These are phyloP conservation scores for Pulicaria dysenterica DNA, from an alignment of 129 eudicot species.

Conservation along the genomic window DNA sequence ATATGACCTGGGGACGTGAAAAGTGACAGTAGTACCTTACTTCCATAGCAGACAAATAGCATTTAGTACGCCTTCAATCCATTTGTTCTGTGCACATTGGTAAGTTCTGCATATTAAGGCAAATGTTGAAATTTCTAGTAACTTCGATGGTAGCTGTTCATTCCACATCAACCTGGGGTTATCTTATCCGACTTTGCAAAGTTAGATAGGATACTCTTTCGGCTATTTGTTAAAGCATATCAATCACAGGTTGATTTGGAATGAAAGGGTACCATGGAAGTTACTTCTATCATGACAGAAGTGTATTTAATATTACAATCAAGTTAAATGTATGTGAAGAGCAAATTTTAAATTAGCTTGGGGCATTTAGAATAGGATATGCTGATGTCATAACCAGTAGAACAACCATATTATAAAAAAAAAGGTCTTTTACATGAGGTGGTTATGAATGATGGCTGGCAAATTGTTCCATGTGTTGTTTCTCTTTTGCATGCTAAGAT, in stretches of 20 bases:
- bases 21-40: not conserved
- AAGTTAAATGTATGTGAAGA: not conserved
- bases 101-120: not conserved
- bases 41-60: too few relatives aligned
- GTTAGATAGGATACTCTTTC: too few relatives aligned
- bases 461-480: not conserved
- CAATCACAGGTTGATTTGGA: too few relatives aligned
- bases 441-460: not conserved
- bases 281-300: not conserved
- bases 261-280: not conserved
- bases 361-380: slow-evolving; percentile 3
- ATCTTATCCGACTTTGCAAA: not conserved
- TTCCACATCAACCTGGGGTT: too few relatives aligned
- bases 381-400: not conserved
- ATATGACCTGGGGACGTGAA: not conserved
- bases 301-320: slow-evolving; percentile 12
- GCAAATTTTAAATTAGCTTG: not conserved
- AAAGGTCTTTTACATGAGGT: not conserved
- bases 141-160: too few relatives aligned
- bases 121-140: not conserved
- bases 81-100: not conserved
- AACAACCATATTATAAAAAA: not conserved
- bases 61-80: too few relatives aligned
- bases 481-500: not conserved
- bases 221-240: too few relatives aligned